Base-by-base conservation (phyloP, 495 filamentous ascomycete genomes). In the Daldinia childiae region DNA sequence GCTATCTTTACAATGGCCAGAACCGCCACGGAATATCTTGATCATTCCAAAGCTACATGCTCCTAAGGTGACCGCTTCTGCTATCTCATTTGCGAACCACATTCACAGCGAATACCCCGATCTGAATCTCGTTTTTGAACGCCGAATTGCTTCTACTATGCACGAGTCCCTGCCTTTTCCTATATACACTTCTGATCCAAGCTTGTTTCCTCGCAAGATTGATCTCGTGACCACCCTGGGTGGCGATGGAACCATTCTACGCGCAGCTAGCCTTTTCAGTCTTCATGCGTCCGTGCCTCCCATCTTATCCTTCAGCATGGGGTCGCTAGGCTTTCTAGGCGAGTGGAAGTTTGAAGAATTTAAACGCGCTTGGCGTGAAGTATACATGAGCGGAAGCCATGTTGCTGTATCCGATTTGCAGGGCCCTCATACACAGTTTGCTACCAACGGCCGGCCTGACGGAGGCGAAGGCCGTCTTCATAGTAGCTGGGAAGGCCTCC, bases 241-340 rank as follows among this genome's bases (percentile, higher is more conserved):
- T 43, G 95, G 95, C 65, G 95, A 99, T 80, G 95, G 95, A 48
- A 99, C 95, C 6, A 97, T 99, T 54, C 81, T 99, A 19, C 94
- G 91, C 66, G 95, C 95, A 11, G 90, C 93, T 3, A 96, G 93
- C 21, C 86, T 99, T 14, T 99, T 98, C 81, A 90, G 92, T 15
- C 91, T 89, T n/a, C 89, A 90, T 26, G 79, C 86, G 45, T 87
- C 88, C 43, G 94, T 98, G 0, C 95, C 95, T 0, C 95, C 96
- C 0, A 90, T 98, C n/a, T 83, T 99, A 24, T 91, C 91, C 11
- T 99, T 99, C 79, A 95, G 93, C 77, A 97, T 99, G 94, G 95
- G 95, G 6, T 94, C 94, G 0, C 81, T 99, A 1, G 95, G 95
- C 0, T 99, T 99, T 68, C 82, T 99, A 17, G 94, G 95, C 36